These are phyloP conservation scores for Penicillium oxalicum DNA, from an alignment of 2,329 filamentous ascomycete species.

Conservation along the genomic window DNA sequence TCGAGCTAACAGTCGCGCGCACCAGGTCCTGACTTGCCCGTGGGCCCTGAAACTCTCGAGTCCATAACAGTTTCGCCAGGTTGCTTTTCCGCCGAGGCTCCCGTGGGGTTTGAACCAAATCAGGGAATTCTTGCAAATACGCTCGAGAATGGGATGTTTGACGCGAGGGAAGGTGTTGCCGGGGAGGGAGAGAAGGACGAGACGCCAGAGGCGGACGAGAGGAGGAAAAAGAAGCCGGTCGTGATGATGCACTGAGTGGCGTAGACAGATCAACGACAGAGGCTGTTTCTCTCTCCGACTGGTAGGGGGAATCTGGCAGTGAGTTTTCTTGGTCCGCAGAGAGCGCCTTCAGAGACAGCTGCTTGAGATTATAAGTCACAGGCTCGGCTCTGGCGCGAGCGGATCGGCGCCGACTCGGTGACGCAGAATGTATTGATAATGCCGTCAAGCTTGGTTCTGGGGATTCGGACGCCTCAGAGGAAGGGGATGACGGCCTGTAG, in stretches of 20 bases:
- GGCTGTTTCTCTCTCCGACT: background rate
- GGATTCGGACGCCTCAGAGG: background rate
- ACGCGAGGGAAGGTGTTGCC: background rate
- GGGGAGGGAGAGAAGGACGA: background rate
- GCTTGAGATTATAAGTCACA: slow-evolving; percentile 28
- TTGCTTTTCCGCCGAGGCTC: background rate
- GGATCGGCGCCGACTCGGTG: slow-evolving; percentile 20
- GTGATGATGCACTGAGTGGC: background rate
- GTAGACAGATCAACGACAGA: background rate
- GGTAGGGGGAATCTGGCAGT: background rate
- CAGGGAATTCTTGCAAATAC: background rate
- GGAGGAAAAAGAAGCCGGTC: background rate
- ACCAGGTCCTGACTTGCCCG: slow-evolving; percentile 9
- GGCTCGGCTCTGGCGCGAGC: slow-evolving; percentile 23
- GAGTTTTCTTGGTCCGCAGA: background rate
- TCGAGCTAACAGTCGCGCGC: slow-evolving; percentile 26
- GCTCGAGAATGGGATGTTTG: background rate
- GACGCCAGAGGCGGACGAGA: background rate
- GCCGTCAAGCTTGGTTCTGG: background rate
- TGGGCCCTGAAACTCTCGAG: slow-evolving; percentile 27
- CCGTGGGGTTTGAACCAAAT: background rate
- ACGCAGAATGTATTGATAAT: background rate
- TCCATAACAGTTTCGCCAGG: slow-evolving; percentile 18
- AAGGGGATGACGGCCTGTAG: background rate
- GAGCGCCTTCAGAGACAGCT: slow-evolving; percentile 8